A percentile compares a stretch with the other conserved stretches of the same genome.
phyloP scores from a whole-genome alignment of 257 asterid species.

The Jaltomata sinuosa region DNA sequence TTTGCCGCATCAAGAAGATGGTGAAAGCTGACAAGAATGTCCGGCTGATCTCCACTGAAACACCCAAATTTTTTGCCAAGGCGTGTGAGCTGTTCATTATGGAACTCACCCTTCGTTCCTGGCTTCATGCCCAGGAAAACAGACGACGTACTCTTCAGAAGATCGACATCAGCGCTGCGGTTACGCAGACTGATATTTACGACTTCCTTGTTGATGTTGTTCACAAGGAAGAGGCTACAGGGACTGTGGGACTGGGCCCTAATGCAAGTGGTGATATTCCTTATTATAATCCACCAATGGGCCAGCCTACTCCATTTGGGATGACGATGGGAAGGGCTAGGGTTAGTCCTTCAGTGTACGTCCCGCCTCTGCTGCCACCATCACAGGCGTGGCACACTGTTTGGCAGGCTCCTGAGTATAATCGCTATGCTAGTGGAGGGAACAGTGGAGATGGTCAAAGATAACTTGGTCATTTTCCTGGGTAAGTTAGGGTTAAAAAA shows the following conservation, averaged over 20 bases:
- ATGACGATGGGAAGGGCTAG: too few relatives aligned
- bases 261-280: slow-evolving; percentile 55
- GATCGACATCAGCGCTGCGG: slow-evolving; percentile 76
- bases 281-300: slow-evolving; percentile 61
- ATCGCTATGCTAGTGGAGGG: slow-evolving; percentile 40
- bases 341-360: too few relatives aligned
- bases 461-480: slow-evolving; percentile 14
- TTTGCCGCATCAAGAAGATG: slow-evolving; percentile 84
- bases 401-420: slow-evolving; percentile 56
- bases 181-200: slow-evolving; percentile 61
- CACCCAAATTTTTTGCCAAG: slow-evolving; percentile 76
- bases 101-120: slow-evolving; percentile 85
- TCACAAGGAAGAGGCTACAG: slow-evolving; percentile 56
- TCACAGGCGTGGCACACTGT: slow-evolving; percentile 65
- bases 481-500: neutral
- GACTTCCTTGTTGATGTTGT: slow-evolving; percentile 78
- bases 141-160: slow-evolving; percentile 74
- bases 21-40: slow-evolving; percentile 90
- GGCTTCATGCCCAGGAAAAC: slow-evolving; percentile 94
- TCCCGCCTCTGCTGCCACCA: slow-evolving; percentile 49
- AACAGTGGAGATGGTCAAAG: slow-evolving; percentile 54
- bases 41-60: slow-evolving; percentile 55
- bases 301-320: slow-evolving; percentile 37
- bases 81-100: slow-evolving; percentile 89
- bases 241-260: slow-evolving; percentile 35